Conservation (phyloP, 1,139 yeast species). For the Suhomyces kunorum region DNA sequence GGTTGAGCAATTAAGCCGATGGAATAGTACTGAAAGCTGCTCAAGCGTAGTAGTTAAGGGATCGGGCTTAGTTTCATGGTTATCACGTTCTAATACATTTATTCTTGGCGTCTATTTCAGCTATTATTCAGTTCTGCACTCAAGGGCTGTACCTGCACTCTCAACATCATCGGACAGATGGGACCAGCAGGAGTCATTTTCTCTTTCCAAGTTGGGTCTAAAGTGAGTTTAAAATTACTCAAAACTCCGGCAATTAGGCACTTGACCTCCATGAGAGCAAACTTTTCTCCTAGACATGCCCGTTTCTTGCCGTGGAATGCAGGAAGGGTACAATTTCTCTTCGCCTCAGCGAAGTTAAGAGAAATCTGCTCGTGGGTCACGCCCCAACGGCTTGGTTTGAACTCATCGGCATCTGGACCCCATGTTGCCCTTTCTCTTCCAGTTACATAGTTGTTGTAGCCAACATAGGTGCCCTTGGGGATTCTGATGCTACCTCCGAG, state of each 20-base stretch:
- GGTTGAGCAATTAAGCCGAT: not conserved
- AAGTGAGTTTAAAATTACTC: conserved; percentile 31
- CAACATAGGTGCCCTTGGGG: conserved; percentile 58
- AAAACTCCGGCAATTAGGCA: conserved; percentile 40
- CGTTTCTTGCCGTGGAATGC: conserved; percentile 64
- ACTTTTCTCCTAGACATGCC: conserved; percentile 63
- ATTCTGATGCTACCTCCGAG: conserved; percentile 47
- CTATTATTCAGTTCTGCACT: no score
- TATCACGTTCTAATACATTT: no score
- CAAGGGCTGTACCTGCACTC: conserved; percentile 6
- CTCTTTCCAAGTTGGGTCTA: conserved; percentile 52
- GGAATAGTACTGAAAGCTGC: not conserved
- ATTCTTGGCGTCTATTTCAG: no score
- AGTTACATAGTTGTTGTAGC: conserved; percentile 58
- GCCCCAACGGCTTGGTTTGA: conserved; percentile 64
- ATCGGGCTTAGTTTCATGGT: not conserved
- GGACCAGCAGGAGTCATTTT: conserved; percentile 47
- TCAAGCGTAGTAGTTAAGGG: not conserved
- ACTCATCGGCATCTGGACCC: conserved; percentile 51
- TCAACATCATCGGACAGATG: conserved; percentile 20
- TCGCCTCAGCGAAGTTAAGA: conserved; percentile 42
- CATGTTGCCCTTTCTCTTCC: conserved; percentile 53
- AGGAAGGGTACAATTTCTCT: conserved; percentile 47
- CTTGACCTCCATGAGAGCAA: conserved; percentile 52
- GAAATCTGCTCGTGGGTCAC: conserved; percentile 33